Conservation (phyloP, 1,284 basidiomycete genomes). For the Lentinula novae-zelandiae region DNA sequence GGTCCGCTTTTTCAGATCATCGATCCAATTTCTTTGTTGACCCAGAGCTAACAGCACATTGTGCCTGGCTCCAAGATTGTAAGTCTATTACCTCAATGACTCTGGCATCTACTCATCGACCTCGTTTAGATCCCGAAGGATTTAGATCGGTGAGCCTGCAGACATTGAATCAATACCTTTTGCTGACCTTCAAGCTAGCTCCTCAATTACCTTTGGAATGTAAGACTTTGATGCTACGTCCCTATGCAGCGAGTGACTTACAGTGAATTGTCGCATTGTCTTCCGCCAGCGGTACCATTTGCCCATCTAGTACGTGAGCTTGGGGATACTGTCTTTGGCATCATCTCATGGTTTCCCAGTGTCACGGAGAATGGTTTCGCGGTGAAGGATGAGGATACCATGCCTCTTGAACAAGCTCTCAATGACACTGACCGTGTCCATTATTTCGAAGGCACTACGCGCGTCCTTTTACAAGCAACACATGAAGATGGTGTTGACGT, state of each 20-base stretch:
- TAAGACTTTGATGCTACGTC: conserved; percentile 20
- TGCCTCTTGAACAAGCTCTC: conserved; percentile 51
- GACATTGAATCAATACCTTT: neutral
- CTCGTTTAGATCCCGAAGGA: conserved; percentile 47
- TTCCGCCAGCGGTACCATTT: conserved; percentile 52
- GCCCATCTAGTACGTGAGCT: conserved; percentile 54
- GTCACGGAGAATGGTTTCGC: conserved; percentile 75
- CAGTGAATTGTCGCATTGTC: neutral
- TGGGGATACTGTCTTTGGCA: neutral
- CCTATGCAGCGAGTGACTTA: conserved; percentile 1
- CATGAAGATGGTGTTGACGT: conserved; percentile 65
- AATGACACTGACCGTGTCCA: conserved; percentile 64
- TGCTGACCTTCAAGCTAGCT: conserved; percentile 35
- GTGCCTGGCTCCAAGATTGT: conserved; percentile 64
- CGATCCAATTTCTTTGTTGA: neutral
- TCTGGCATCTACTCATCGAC: neutral
- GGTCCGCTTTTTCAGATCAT: conserved; percentile 31
- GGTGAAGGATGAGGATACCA: conserved; percentile 59
- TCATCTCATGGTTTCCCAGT: conserved; percentile 25
- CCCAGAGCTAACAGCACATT: conserved; percentile 39
- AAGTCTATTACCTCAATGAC: conserved; percentile 22
- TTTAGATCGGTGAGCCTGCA: conserved; percentile 43
- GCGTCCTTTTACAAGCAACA: conserved; percentile 56
- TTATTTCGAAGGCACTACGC: conserved; percentile 65
- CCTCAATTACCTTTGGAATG: conserved; percentile 69